Percentiles rank a stretch among this genome's conserved stretches.
Evolutionary conservation across 2,329 filamentous ascomycete species (phyloP).

Genomic region (Ceratocystis destructans): DNA sequence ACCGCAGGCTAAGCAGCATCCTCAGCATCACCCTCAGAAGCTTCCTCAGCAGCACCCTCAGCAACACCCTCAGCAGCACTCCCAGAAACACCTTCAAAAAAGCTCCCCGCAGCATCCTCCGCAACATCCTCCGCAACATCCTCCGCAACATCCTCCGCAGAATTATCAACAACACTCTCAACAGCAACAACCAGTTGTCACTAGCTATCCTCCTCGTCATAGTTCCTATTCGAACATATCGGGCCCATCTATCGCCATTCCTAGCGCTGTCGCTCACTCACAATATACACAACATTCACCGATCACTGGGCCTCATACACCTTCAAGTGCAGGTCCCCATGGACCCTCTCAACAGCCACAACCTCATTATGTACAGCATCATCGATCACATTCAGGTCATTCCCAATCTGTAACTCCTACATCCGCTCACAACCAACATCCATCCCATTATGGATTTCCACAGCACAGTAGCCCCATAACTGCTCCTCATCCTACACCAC

Average conservation of each 20-base stretch:
- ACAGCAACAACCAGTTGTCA: conserved; percentile 31
- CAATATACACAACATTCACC: conserved; percentile 15
- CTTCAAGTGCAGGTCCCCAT: background rate
- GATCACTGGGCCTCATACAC: background rate
- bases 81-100: conserved; percentile 26
- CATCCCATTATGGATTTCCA: conserved; percentile 27
- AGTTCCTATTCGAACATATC: conserved; percentile 31
- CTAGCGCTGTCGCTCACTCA: conserved; percentile 28
- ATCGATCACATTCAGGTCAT: conserved; percentile 44
- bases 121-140: conserved; percentile 26
- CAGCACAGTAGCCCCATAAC: conserved; percentile 40
- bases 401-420: conserved; percentile 45
- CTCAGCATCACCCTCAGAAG: conserved; percentile 26
- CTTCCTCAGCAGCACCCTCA: conserved; percentile 25
- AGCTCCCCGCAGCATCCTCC: conserved; percentile 23
- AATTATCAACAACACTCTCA: conserved; percentile 30
- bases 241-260: conserved; percentile 36
- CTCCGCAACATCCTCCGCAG: conserved; percentile 22
- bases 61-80: conserved; percentile 20
- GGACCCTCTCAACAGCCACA: conserved; percentile 16
- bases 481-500: conserved; percentile 29
- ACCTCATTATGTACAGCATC: conserved; percentile 28
- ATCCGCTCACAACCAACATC: conserved; percentile 45
- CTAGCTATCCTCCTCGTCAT: conserved; percentile 28
- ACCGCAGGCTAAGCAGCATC: conserved; percentile 23